Evolutionary conservation across 768 basidiomycete species (phyloP).

Genomic region (Wakefieldia striispora): DNA sequence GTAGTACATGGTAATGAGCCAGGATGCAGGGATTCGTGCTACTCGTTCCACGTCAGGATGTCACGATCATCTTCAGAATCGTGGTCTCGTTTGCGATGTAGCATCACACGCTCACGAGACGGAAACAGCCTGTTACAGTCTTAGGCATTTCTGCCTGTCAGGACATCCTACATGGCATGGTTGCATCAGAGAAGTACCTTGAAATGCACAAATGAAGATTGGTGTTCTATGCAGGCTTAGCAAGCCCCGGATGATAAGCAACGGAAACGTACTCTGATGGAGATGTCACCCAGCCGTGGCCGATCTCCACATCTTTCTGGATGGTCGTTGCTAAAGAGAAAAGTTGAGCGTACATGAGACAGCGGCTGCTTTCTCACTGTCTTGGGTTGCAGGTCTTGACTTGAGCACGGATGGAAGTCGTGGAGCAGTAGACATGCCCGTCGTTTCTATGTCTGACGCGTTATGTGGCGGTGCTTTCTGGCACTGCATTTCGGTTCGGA

Average conservation of each 20-base stretch:
- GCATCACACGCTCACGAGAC: conserved; percentile 62
- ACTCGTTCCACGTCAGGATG: conserved; percentile 76
- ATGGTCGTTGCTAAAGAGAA: conserved; percentile 46
- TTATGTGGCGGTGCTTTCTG: too few species aligned
- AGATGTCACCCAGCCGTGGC: conserved; percentile 59
- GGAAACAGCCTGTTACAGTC: conserved; percentile 75
- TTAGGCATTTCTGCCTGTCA: conserved; percentile 19
- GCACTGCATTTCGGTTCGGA: too few species aligned
- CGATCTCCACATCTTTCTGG: conserved; percentile 49
- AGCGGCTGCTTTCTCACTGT: conserved; percentile 18
- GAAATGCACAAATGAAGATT: conserved; percentile 74
- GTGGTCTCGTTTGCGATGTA: conserved; percentile 75
- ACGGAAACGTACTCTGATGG: conserved; percentile 51
- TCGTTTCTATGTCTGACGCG: too few species aligned
- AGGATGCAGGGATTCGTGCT: neutral
- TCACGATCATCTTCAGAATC: conserved; percentile 48
- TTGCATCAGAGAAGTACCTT: conserved; percentile 37
- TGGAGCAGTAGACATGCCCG: conserved; percentile 21
- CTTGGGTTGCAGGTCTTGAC: conserved; percentile 32
- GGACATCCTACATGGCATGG: neutral
- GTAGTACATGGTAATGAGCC: neutral
- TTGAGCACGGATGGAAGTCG: conserved; percentile 35
- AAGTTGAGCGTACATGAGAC: neutral
- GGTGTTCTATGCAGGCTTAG: conserved; percentile 52
- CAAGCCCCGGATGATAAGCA: neutral